Percentiles rank a stretch among this genome's conserved stretches.
Evolutionary conservation across 2,329 filamentous ascomycete genomes (phyloP).

Genomic region (Colletotrichum chrysophilum): DNA sequence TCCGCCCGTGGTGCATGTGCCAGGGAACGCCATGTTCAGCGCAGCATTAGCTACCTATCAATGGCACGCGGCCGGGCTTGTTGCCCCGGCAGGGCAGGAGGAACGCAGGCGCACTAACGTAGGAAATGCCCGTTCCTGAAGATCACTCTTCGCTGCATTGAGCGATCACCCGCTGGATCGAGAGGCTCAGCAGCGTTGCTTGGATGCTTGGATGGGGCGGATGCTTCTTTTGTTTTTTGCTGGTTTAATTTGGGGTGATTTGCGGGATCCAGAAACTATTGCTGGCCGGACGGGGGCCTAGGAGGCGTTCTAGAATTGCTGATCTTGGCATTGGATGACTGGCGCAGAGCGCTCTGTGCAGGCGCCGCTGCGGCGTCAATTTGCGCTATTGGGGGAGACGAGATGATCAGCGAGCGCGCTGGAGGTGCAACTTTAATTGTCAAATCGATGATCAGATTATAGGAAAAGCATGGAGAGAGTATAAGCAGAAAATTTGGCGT

Average conservation of each 20-base stretch:
- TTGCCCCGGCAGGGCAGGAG: neutral
- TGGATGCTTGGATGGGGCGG: neutral
- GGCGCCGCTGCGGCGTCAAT: neutral
- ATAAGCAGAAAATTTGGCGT: accelerated
- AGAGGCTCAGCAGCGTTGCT: neutral
- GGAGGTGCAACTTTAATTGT: accelerated
- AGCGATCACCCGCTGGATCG: neutral
- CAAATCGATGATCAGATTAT: too few relatives aligned
- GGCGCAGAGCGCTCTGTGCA: neutral
- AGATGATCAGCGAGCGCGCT: neutral
- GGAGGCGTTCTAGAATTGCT: neutral
- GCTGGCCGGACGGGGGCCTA: neutral
- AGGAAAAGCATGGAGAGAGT: accelerated
- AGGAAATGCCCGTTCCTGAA: neutral
- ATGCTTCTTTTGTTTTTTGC: neutral
- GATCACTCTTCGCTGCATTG: neutral
- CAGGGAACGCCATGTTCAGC: neutral
- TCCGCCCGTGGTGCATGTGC: neutral
- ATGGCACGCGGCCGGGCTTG: neutral
- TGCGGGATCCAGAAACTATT: neutral
- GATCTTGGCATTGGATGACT: neutral
- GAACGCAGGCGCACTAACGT: neutral
- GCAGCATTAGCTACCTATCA: neutral
- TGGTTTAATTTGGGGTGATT: neutral
- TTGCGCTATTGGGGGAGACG: neutral